Conservation (phyloP, 768 basidiomycete genomes). For the Mycena rebaudengoi region DNA sequence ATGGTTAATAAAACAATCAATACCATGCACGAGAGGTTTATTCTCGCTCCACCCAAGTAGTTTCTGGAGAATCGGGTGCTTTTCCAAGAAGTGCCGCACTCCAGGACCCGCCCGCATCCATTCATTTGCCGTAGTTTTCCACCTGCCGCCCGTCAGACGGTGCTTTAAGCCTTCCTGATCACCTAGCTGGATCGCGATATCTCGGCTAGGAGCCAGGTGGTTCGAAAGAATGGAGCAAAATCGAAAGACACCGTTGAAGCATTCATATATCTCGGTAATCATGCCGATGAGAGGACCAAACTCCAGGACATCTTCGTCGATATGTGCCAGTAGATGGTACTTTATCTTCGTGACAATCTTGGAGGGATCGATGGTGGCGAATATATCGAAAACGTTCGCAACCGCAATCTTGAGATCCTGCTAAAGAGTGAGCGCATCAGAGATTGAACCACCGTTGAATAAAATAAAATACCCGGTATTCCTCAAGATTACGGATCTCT, state of each 20-base stretch:
- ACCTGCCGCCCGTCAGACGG: too few relatives aligned
- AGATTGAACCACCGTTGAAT: background rate
- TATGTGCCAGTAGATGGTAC: background rate
- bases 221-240: background rate
- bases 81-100: too few relatives aligned
- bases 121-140: too few relatives aligned
- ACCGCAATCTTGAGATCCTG: background rate
- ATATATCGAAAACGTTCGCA: background rate
- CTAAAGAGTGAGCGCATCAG: background rate
- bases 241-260: background rate
- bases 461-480: constrained; percentile 28
- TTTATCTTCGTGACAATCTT: constrained; percentile 3
- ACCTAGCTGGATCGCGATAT: background rate
- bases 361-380: background rate
- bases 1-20: too few relatives aligned
- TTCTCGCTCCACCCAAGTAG: too few relatives aligned
- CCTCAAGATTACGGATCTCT: constrained; percentile 29
- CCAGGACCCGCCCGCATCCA: too few relatives aligned
- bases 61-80: too few relatives aligned
- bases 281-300: background rate
- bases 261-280: background rate
- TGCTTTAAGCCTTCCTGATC: background rate
- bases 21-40: too few relatives aligned
- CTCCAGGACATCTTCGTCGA: background rate
- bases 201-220: background rate